Evolutionary conservation across 2,329 filamentous ascomycete genomes (phyloP).

Genomic region (Aquanectria penicillioides): DNA sequence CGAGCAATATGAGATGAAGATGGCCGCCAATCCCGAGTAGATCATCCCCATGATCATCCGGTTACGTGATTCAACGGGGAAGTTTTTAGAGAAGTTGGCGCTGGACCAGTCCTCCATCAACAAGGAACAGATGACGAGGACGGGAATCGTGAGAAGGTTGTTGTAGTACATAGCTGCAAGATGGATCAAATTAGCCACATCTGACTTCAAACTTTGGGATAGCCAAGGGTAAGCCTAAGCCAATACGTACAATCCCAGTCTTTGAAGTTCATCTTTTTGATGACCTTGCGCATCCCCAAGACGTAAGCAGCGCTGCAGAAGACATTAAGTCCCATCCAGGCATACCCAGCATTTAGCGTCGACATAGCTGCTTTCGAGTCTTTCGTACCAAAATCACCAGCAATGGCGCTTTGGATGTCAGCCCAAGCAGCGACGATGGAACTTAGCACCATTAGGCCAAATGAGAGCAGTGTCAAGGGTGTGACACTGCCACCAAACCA

Average conservation of each 20-base stretch:
- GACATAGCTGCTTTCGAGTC: slow-evolving; percentile 81
- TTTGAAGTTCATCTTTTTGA: slow-evolving; percentile 99
- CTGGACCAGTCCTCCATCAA: slow-evolving; percentile 92
- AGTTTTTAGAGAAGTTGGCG: slow-evolving; percentile 85
- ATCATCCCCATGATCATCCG: slow-evolving; percentile 87
- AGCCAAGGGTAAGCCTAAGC: not conserved
- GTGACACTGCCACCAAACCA: slow-evolving; percentile 97
- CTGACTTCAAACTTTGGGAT: not conserved
- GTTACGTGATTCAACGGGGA: slow-evolving; percentile 83
- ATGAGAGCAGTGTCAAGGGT: slow-evolving; percentile 87
- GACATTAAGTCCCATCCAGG: slow-evolving; percentile 98
- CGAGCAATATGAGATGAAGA: slow-evolving; percentile 99
- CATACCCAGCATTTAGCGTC: slow-evolving; percentile 92
- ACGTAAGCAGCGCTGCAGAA: slow-evolving; percentile 92
- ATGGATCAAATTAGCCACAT: slow-evolving; percentile 42
- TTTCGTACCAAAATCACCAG: slow-evolving; percentile 63
- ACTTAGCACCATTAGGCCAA: slow-evolving; percentile 95
- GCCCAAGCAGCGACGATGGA: slow-evolving; percentile 97
- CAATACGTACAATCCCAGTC: slow-evolving; percentile 92
- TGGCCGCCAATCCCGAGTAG: slow-evolving; percentile 89
- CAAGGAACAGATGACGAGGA: slow-evolving; percentile 84
- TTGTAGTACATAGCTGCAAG: slow-evolving; percentile 97
- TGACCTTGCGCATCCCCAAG: slow-evolving; percentile 95
- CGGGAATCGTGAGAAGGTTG: slow-evolving; percentile 95
- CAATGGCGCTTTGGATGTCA: slow-evolving; percentile 87